These are phyloP conservation scores for Rhodomyrtus psidioides DNA, from an alignment of 441 rosid species.

Conservation along the genomic window DNA sequence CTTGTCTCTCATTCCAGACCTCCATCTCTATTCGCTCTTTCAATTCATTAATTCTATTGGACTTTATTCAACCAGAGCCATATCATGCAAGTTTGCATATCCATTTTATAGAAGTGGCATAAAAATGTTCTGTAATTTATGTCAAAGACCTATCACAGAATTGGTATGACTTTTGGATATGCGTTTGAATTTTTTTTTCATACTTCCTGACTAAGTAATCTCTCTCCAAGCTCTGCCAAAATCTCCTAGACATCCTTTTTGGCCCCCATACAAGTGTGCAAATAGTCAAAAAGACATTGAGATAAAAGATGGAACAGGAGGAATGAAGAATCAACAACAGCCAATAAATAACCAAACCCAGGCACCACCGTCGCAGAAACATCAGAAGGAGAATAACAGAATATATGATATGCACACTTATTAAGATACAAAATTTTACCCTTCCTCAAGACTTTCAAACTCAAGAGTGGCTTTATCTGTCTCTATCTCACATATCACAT, in stretches of 20 bases:
- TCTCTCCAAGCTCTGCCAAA: background rate
- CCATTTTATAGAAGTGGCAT: background rate
- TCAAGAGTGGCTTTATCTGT: conserved; percentile 98
- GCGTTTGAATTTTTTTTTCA: background rate
- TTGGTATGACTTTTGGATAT: background rate
- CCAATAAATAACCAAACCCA: background rate
- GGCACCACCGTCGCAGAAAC: background rate
- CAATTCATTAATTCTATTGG: background rate
- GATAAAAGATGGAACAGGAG: background rate
- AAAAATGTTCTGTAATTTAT: background rate
- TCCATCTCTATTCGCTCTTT: background rate
- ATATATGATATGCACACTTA: background rate
- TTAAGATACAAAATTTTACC: conserved; percentile 30
- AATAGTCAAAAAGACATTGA: background rate
- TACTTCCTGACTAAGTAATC: background rate
- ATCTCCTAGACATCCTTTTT: background rate
- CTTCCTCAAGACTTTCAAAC: conserved; percentile 94
- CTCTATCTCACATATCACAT: conserved; percentile 95
- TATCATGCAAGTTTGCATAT: background rate
- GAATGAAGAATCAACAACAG: background rate
- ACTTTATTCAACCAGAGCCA: background rate
- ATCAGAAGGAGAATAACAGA: background rate
- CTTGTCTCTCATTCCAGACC: background rate
- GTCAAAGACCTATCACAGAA: background rate
- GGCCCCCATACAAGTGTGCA: background rate